Evolutionary conservation across 2,329 filamentous ascomycete genomes (phyloP), one percentile per base, ranked within the genome.

Genomic region (Didymella arachidicola): DNA sequence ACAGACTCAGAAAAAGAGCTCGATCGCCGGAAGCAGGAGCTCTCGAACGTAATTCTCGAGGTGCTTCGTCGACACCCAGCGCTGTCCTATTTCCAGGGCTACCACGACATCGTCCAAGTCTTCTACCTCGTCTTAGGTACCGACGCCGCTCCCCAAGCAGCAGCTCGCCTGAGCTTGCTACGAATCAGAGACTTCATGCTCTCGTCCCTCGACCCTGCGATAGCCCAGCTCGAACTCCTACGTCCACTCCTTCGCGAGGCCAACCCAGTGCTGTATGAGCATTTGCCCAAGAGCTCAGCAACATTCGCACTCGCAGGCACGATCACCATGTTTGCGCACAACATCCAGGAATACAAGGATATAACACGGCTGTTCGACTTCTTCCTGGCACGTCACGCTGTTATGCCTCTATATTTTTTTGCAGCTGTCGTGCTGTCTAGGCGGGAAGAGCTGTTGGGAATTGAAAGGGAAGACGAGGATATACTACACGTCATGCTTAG

Each of bases 101-200:
- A 96, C 76, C 95, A 99, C 78, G 95, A 99, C 79, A 98, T 99
- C 71, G 95, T 92, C 68, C 96, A 99, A 79, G 95, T 99, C 25
- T 84, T 99, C 59, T 85, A 98, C 39, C 85, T 99, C 14, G 93
- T 97, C 11, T 83, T 99, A 4, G 89, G 89, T 0, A 79, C 86
- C 10, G 72, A 82, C 22, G 75, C 82, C 53, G 88, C 91, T 16
- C 81, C 84, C 18, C 77, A 82, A 7, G 87, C 89, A 16, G 86
- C 96, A 30, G 84, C 90, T 32, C 89, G 91, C n/a, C 87, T 99
- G 58, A 97, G 93, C 3, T 83, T 93, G 30, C 85, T 98, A 43
- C 90, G 93, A 52, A 97, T 99, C 73, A 88, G 95, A 62, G 95
- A 99, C 79, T 99, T 97, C 77, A 97, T 99, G 95, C 87, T 99